Evolutionary conservation across 768 basidiomycete genomes (phyloP), one percentile per base, ranked within the genome.

Genomic region (Leccinum uliginosum): DNA sequence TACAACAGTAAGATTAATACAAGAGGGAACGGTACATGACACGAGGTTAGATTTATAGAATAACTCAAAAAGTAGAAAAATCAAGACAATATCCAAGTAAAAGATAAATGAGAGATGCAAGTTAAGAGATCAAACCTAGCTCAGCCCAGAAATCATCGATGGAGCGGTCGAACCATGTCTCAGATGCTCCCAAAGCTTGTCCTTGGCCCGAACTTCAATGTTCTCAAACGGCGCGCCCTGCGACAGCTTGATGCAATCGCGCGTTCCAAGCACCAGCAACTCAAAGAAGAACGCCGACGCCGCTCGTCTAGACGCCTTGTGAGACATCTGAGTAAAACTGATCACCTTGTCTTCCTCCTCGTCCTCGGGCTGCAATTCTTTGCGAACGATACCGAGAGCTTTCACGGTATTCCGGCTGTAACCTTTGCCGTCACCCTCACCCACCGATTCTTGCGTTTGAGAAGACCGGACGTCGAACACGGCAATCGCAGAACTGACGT

Each of bases 241-340:
- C 7, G 83, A 74, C 45, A 99, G 73, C 63, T 89, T 84, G 62
- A 99, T 77, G 67, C 90, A 93, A 70, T 98, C 95, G 32, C 91
- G 86, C 4, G 96, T 98, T 10, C 93, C 87, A 1, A 99, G 83
- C 2, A 98, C 93, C 27, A 99, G 85, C 32, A 98, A 74, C 72
- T 99, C 97, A 69, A 99, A 99, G 80, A 99, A 99, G 78, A 99
- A 98, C 2, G 93, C 86, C 1, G 96, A 85, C 1, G 96, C 93
- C 12, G 94, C 97, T 43, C 93, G 85, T 48, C 91, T 87, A 10
- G 92, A 89, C 12, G 93, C 92, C 78, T 91, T 91, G 61, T 89
- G 80, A 14, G 91, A 80, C 76, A 93, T 80, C 65, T 82, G 76
- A 40, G 82, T 80, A 76, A 98, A 98, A 66, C 87, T 91, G 64